Evolutionary conservation across 2,329 filamentous ascomycete genomes (phyloP), one percentile per base, ranked within the genome.

Genomic region (Ceratocystis lukuohia): DNA sequence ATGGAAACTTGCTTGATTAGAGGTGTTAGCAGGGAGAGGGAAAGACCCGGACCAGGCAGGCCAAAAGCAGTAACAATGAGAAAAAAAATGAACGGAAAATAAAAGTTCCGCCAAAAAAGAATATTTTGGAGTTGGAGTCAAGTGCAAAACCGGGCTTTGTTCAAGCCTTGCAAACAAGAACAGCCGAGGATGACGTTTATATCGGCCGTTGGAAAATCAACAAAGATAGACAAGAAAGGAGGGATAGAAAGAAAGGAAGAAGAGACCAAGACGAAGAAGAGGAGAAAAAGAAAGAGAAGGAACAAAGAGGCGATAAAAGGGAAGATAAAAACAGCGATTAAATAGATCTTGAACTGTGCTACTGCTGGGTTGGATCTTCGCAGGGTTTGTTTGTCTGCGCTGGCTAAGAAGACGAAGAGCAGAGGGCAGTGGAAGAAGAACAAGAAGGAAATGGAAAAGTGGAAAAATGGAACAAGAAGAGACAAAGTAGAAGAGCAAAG

Each of bases 171-270:
- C 17, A 30, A 33, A n/a, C n/a, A 22, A 30, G 28, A 59, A 59
- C 56, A 59, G 56, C 56, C 56, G 56, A 59, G 56, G 56, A 59
- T 59, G 56, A 59, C 56, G 56, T 59, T 59, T 59, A 59, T 59
- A 59, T 59, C 56, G 56, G 33, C 56, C 25, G 56, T 59, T 63
- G 61, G 61, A 45, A 15, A 41, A 20, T 44, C 2, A 45, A 15
- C 4, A 15, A 45, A 20, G 22, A 44, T n/a, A 56, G 37, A 41
- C 28, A 56, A 28, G 25, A 28, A 12, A 15, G 41, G 20, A 59
- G 25, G 3, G 37, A 33, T 22, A 20, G 44, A 41, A 25, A 22
- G 25, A 6, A 37, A 48, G 44, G 2, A 10, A 41, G 41, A 5
- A 62, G n/a, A 46, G 41, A 4, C 37, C 10, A 15, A 41, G 30